Evolutionary conservation across 192 early-diverging fungal species (phyloP), one percentile per base, ranked within the genome.

Genomic region (Coemansia reversa): DNA sequence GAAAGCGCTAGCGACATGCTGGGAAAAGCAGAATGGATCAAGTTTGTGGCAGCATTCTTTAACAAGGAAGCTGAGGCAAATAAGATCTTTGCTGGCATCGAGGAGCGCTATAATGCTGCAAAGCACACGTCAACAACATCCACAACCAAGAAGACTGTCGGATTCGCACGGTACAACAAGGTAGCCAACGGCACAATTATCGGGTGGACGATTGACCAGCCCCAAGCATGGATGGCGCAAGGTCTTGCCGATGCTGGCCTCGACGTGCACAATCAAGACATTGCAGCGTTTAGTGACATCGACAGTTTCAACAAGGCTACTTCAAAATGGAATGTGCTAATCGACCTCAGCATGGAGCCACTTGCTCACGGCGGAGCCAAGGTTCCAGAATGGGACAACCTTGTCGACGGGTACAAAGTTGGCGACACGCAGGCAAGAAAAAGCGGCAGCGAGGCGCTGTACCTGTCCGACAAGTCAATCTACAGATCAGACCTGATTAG

Each of bases 401-500:
- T 81, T 19, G 42, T 59, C 48, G 25, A 32, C 30, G 73, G 73
- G 20, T 81, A 81, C 53, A 54, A 59, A 51, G 55, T 81, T 32
- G 47, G 30, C 27, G 51, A 20, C 52, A 14, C 29, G 0, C 52
- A 29, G 24, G 47, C 16, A 19, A 39, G 11, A 5, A 28, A 56
- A 11, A 30, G 23, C 6, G 51, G 66, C 32, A 67, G 67, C 25
- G 62, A 65, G 42, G 51, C 76, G 22, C 81, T 72, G 55, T 88
- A 84, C 66, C 79, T 91, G 65, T 48, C 82, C 28, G 62, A 83
- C 50, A 89, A 87, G 63, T 70, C 86, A 1, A 71, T 86, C 27
- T 90, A 84, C 74, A 67, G 76, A 20, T 74, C 77, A 42, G 86
- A 86, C 67, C 87, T 86, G 24, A 82, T 83, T 59, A 89, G 90